Conservation (phyloP, 1,284 basidiomycete species). For the Leccinum solheimii region DNA sequence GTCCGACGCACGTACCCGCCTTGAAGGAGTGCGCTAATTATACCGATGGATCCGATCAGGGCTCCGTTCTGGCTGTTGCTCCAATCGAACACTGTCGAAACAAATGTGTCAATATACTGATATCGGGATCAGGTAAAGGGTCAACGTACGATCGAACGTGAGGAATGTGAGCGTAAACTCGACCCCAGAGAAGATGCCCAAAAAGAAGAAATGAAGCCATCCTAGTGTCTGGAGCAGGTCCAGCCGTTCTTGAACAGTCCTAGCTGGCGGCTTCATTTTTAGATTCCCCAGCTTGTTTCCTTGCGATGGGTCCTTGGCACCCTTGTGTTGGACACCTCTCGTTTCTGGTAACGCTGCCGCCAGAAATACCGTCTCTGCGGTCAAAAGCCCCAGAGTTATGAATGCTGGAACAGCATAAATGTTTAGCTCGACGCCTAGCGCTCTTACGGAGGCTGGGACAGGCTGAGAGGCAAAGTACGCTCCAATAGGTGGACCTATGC, state of each 20-base stretch:
- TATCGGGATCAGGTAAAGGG: not conserved
- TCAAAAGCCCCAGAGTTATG: slow-evolving; percentile 70
- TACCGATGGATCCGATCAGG: slow-evolving; percentile 84
- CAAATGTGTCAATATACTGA: not conserved
- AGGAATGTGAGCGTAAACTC: slow-evolving; percentile 93
- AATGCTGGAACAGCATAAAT: slow-evolving; percentile 85
- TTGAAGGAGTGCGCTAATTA: slow-evolving; percentile 84
- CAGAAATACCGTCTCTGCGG: slow-evolving; percentile 72
- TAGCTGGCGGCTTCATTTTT: slow-evolving; percentile 27
- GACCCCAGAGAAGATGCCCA: slow-evolving; percentile 86
- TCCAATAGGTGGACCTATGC: slow-evolving; percentile 81
- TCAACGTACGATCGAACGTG: slow-evolving; percentile 75
- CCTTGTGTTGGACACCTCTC: slow-evolving; percentile 44
- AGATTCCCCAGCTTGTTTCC: slow-evolving; percentile 19
- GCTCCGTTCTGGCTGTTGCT: slow-evolving; percentile 87
- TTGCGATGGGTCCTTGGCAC: slow-evolving; percentile 27
- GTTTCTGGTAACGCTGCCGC: slow-evolving; percentile 79
- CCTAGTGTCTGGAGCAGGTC: slow-evolving; percentile 56
- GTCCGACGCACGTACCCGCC: slow-evolving; percentile 87
- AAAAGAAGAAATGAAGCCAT: slow-evolving; percentile 76
- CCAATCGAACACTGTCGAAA: slow-evolving; percentile 74
- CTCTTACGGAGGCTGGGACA: slow-evolving; percentile 55
- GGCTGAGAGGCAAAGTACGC: slow-evolving; percentile 78
- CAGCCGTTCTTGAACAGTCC: slow-evolving; percentile 52
- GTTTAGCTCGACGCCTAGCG: slow-evolving; percentile 70